Evolutionary conservation across 208 protist species (phyloP).

Genomic region (Plasmodiophora brassicae): DNA sequence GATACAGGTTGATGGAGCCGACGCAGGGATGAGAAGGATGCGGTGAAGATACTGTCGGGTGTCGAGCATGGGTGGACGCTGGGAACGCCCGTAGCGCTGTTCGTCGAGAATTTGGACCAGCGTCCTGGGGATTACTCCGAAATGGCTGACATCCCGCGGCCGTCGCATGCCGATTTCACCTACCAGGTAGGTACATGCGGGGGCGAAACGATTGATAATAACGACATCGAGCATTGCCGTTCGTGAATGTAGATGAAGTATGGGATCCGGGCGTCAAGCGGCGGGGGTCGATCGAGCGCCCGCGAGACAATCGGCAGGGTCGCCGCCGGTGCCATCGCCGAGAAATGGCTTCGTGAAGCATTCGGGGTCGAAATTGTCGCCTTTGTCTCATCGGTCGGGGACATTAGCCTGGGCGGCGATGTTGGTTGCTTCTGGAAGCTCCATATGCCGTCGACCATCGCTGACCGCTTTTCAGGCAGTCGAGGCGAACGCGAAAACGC

Average conservation of each 20-base stretch:
- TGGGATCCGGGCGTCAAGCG: conserved; percentile 56
- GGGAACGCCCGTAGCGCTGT: conserved; percentile 68
- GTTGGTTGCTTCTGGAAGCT: conserved; percentile 49
- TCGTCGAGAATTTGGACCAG: conserved; percentile 71
- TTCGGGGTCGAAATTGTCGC: conserved; percentile 63
- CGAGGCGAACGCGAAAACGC: not conserved
- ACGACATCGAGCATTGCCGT: not conserved
- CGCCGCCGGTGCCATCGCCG: conserved; percentile 64
- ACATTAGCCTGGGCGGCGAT: not conserved
- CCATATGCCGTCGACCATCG: not conserved
- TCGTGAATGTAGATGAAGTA: conserved; percentile 42
- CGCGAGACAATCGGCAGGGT: conserved; percentile 75
- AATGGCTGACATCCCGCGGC: conserved; percentile 63
- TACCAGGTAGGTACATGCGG: conserved; percentile 57
- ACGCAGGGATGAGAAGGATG: conserved; percentile 66
- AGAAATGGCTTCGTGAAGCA: conserved; percentile 60
- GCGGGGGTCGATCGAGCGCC: conserved; percentile 68
- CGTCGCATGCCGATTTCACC: conserved; percentile 76
- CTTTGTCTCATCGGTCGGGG: conserved; percentile 43
- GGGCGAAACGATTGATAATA: not conserved
- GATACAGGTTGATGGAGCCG: no score
- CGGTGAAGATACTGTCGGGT: conserved; percentile 65
- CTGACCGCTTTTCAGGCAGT: not conserved
- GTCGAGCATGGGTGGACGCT: conserved; percentile 68
- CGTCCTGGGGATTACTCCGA: conserved; percentile 69